Conservation (phyloP, 208 protist species). For the Leishmania gerbilli region DNA sequence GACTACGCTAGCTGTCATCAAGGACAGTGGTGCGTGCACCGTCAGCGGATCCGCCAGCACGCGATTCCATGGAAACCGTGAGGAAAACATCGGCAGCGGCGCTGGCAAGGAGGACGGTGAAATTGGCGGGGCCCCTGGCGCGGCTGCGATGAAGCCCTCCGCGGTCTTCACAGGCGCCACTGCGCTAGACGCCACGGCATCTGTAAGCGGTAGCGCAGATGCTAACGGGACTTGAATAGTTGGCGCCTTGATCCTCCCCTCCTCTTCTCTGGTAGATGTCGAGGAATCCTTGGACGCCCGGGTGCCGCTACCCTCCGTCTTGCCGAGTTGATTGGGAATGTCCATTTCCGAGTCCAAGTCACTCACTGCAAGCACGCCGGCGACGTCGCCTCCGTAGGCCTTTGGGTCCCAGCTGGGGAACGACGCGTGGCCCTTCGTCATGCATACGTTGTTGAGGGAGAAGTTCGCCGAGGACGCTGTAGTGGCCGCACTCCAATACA, state of each 20-base stretch:
- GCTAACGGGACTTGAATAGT: not conserved
- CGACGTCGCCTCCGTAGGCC: slow-evolving; percentile 27
- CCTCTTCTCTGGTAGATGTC: not conserved
- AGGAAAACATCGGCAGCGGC: slow-evolving; percentile 24
- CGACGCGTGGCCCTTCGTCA: slow-evolving; percentile 13
- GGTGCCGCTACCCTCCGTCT: not conserved
- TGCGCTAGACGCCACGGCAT: not conserved
- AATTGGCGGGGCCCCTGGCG: not conserved
- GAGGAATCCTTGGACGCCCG: not conserved
- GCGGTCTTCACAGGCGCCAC: not conserved
- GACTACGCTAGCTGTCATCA: not conserved
- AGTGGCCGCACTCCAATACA: not conserved
- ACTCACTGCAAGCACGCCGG: slow-evolving; percentile 25
- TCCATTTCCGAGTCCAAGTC: slow-evolving; percentile 19
- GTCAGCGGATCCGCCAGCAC: slow-evolving; percentile 23
- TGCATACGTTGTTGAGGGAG: not conserved
- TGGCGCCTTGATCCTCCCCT: not conserved
- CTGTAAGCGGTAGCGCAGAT: not conserved
- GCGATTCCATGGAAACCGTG: slow-evolving; percentile 29
- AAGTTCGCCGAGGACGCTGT: not conserved
- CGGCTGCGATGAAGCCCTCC: slow-evolving; percentile 2
- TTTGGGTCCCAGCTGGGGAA: slow-evolving; percentile 33
- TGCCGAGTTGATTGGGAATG: not conserved
- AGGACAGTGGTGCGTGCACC: slow-evolving; percentile 8
- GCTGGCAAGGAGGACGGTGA: not conserved